Conservation (phyloP, 805 yeast species). For the Metschnikowia similis region DNA sequence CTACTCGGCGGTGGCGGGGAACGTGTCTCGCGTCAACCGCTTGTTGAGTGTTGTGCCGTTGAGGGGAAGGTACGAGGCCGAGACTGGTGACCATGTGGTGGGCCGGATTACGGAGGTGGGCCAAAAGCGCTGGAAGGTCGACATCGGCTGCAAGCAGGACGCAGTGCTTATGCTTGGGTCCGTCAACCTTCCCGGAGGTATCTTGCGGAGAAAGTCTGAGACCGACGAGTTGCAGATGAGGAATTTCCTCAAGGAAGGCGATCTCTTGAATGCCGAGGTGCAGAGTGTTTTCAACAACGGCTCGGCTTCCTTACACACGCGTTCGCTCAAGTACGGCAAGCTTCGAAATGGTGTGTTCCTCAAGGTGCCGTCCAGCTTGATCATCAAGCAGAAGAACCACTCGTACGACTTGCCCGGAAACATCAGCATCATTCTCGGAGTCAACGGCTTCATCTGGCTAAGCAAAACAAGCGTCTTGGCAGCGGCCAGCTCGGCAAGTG, state of each 20-base stretch:
- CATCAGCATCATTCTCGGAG: conserved; percentile 85
- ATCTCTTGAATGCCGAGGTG: conserved; percentile 90
- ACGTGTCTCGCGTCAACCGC: conserved; percentile 79
- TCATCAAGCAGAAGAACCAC: conserved; percentile 84
- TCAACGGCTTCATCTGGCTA: conserved; percentile 93
- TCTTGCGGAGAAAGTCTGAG: conserved; percentile 87
- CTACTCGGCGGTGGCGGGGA: conserved; percentile 90
- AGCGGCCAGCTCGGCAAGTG: conserved; percentile 17
- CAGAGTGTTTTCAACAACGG: conserved; percentile 89
- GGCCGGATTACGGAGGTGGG: conserved; percentile 95
- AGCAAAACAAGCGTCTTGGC: conserved; percentile 52
- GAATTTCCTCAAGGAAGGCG: conserved; percentile 90
- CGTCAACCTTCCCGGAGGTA: conserved; percentile 96
- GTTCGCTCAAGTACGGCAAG: conserved; percentile 94
- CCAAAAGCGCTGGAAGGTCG: conserved; percentile 92
- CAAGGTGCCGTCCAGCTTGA: conserved; percentile 74
- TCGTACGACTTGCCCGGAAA: conserved; percentile 90
- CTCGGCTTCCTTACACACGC: conserved; percentile 87
- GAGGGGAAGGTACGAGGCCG: conserved; percentile 85
- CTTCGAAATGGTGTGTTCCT: conserved; percentile 84
- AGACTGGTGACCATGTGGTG: conserved; percentile 92
- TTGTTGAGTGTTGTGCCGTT: conserved; percentile 81
- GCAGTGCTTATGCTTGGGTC: conserved; percentile 92
- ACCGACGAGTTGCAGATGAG: conserved; percentile 97
- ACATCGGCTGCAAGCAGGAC: conserved; percentile 91